Evolutionary conservation across 2,329 filamentous ascomycete species (phyloP).

Genomic region (Byssoonygena ceratinophila): DNA sequence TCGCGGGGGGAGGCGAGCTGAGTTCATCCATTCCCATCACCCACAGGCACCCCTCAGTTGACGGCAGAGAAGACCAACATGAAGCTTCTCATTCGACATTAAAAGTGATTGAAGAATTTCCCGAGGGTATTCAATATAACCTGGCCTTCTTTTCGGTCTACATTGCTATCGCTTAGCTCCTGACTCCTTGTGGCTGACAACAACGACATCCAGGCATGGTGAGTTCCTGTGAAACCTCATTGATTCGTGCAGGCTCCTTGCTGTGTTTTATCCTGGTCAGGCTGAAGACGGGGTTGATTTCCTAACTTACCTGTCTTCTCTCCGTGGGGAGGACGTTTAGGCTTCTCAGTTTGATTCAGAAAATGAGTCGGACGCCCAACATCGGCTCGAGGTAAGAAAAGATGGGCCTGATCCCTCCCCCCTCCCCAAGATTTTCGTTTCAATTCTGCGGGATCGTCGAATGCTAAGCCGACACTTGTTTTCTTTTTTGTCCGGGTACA

Average conservation of each 20-base stretch:
- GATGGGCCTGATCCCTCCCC: neutral
- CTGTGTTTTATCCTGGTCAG: neutral
- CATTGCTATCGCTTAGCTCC: neutral
- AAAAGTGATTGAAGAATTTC: no score
- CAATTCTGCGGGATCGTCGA: neutral
- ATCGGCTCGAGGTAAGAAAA: slow-evolving; percentile 5
- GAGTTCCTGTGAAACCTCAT: neutral
- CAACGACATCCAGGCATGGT: neutral
- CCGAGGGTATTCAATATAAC: neutral
- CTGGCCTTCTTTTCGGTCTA: neutral
- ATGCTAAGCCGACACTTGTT: neutral
- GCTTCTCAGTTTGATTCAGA: neutral
- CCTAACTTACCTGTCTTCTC: neutral
- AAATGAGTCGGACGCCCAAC: slow-evolving; percentile 4
- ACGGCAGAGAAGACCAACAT: neutral
- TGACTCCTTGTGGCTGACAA: neutral
- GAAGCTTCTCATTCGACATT: no score
- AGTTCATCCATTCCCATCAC: no score
- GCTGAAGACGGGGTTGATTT: neutral
- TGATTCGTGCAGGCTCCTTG: neutral
- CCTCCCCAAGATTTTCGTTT: neutral
- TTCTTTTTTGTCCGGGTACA: slow-evolving; percentile 21
- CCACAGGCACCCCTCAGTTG: neutral
- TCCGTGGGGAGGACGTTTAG: neutral
- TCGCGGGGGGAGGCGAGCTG: no score